Conservation (phyloP, 73 alveolate genomes). For the Stentor coeruleus region DNA sequence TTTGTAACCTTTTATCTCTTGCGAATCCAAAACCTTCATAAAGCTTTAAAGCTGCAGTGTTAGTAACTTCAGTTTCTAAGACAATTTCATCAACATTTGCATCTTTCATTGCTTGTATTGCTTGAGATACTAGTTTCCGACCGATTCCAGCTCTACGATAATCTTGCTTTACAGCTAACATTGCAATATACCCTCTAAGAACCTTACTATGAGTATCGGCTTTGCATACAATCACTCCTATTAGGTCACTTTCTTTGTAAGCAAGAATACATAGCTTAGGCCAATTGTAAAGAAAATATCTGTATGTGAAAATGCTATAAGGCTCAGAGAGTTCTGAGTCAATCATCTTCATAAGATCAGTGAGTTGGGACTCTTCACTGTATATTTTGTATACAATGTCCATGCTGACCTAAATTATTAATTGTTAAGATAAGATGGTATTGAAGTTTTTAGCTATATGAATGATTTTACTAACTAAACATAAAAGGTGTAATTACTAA, state of each 20-base stretch:
- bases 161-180: slow-evolving; percentile 92
- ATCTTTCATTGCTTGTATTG: slow-evolving; percentile 75
- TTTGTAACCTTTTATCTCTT: slow-evolving; percentile 85
- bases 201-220: slow-evolving; percentile 51
- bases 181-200: slow-evolving; percentile 91
- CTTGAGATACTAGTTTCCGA: slow-evolving; percentile 70
- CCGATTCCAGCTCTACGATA: slow-evolving; percentile 91
- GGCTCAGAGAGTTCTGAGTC: slow-evolving; percentile 94
- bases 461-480: background rate
- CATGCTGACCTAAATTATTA: background rate
- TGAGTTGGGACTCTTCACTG: slow-evolving; percentile 38
- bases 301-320: slow-evolving; percentile 90
- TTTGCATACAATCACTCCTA: slow-evolving; percentile 72
- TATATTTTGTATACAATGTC: slow-evolving; percentile 35
- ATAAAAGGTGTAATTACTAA: no score
- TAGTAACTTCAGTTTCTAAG: slow-evolving; percentile 91
- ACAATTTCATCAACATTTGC: slow-evolving; percentile 81
- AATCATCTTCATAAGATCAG: slow-evolving; percentile 70
- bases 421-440: no score
- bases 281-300: slow-evolving; percentile 90
- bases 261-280: slow-evolving; percentile 80
- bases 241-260: slow-evolving; percentile 55
- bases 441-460: background rate
- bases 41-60: slow-evolving; percentile 78
- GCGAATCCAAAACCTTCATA: slow-evolving; percentile 94